These are phyloP conservation scores for Polygonum maritimum DNA, from an alignment of 148 eudicot species.

Conservation along the genomic window DNA sequence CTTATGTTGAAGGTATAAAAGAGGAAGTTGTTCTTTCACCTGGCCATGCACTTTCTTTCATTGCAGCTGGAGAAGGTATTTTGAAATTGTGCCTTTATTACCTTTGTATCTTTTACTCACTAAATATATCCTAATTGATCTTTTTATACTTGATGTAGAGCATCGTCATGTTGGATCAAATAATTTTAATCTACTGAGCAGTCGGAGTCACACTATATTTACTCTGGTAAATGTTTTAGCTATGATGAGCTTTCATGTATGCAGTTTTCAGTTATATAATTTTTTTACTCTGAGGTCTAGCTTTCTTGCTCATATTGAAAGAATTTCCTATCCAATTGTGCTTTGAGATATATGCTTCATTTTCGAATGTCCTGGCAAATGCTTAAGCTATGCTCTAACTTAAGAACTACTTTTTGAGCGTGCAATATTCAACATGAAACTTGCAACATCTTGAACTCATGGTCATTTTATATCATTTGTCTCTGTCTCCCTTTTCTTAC, in stretches of 20 bases:
- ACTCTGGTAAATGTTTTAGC: conserved; percentile 51
- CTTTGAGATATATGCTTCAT: not conserved
- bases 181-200: conserved; percentile 90
- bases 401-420: not conserved
- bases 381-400: not conserved
- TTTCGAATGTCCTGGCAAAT: not conserved
- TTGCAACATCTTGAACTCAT: not conserved
- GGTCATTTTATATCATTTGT: not conserved
- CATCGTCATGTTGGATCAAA: conserved; percentile 99
- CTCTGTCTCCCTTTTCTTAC: not conserved
- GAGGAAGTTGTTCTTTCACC: conserved; percentile 99
- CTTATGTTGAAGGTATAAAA: conserved; percentile 97
- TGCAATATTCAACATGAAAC: not conserved
- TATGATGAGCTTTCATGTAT: not conserved
- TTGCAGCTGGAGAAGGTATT: conserved; percentile 98
- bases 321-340: not conserved
- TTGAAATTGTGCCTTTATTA: conserved; percentile 2
- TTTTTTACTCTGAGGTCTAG: not conserved
- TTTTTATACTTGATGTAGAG: conserved; percentile 38
- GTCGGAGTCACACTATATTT: conserved; percentile 97
- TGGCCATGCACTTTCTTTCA: conserved; percentile 94
- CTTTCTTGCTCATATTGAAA: not conserved
- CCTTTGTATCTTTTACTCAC: not conserved
- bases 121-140: not conserved
- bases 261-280: conserved; percentile 1